These are phyloP conservation scores for Aspergillus aculeatinus DNA, from an alignment of 2,329 filamentous ascomycete species.

Conservation along the genomic window DNA sequence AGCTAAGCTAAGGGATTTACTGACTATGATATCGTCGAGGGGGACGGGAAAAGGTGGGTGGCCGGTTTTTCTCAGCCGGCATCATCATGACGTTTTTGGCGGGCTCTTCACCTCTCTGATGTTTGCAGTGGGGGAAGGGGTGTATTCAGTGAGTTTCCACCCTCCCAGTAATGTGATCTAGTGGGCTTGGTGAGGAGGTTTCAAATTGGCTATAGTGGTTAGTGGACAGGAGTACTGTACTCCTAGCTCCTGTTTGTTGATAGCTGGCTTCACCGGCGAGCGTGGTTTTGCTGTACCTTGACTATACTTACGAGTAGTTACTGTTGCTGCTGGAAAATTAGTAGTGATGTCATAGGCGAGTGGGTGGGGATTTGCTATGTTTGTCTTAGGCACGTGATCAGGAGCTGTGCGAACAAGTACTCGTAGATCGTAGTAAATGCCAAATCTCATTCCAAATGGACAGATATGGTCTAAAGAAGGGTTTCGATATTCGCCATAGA, in stretches of 20 bases:
- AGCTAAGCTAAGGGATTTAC: neutral
- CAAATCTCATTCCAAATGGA: too few species aligned
- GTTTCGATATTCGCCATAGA: too few species aligned
- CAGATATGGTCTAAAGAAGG: too few species aligned
- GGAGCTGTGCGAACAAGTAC: too few species aligned
- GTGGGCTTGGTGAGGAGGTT: neutral
- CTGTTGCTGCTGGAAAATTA: neutral
- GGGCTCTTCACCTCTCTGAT: neutral
- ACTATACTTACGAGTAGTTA: neutral
- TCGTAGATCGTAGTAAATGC: too few species aligned
- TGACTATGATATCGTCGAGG: too few species aligned
- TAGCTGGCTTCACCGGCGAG: neutral
- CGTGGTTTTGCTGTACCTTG: neutral
- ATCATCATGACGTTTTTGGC: constrained; percentile 14
- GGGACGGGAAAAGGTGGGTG: too few species aligned
- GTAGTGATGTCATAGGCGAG: neutral
- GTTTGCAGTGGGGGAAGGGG: neutral
- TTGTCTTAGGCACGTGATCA: neutral
- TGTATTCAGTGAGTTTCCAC: neutral
- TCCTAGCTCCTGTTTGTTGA: neutral
- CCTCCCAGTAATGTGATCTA: neutral
- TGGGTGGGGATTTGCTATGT: neutral
- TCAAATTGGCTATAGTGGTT: neutral
- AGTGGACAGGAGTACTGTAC: neutral
- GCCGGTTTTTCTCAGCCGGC: neutral